A percentile compares a stretch with the other conserved stretches of the same genome.
Conservation (phyloP, 331 rosid species). For the Malus hybrid region DNA sequence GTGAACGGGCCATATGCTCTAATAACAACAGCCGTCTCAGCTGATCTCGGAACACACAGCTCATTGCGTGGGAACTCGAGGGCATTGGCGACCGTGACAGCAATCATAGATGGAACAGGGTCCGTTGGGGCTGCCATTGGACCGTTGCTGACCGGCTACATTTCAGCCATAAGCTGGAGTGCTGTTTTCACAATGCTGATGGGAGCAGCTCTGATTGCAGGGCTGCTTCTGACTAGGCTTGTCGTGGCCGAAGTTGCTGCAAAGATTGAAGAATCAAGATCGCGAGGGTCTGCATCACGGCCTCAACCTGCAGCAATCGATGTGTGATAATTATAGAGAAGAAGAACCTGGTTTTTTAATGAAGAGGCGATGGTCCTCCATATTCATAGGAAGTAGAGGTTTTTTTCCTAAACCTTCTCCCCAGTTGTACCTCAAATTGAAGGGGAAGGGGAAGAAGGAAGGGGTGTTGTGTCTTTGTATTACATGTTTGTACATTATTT, state of each 20-base stretch:
- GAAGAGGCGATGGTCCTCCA: not conserved
- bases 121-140: conserved; percentile 98
- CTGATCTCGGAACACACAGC: conserved; percentile 95
- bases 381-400: conserved; percentile 25
- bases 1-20: conserved; percentile 97
- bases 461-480: not conserved
- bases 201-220: conserved; percentile 85
- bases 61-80: conserved; percentile 77
- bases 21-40: conserved; percentile 93
- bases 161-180: conserved; percentile 77
- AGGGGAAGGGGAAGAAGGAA: not conserved
- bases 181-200: conserved; percentile 87
- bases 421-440: not conserved
- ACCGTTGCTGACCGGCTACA: conserved; percentile 82
- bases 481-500: conserved; percentile 33
- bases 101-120: conserved; percentile 95
- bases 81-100: conserved; percentile 92
- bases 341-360: not conserved
- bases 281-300: conserved; percentile 13
- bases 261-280: conserved; percentile 64
- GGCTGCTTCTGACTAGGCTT: conserved; percentile 80
- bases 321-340: conserved; percentile 17
- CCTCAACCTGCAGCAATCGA: conserved; percentile 14
- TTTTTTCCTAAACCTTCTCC: conserved; percentile 20
- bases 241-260: conserved; percentile 65